phyloP scores from a whole-genome alignment of 2,329 filamentous ascomycete species.

The Zopfia rhizophila region DNA sequence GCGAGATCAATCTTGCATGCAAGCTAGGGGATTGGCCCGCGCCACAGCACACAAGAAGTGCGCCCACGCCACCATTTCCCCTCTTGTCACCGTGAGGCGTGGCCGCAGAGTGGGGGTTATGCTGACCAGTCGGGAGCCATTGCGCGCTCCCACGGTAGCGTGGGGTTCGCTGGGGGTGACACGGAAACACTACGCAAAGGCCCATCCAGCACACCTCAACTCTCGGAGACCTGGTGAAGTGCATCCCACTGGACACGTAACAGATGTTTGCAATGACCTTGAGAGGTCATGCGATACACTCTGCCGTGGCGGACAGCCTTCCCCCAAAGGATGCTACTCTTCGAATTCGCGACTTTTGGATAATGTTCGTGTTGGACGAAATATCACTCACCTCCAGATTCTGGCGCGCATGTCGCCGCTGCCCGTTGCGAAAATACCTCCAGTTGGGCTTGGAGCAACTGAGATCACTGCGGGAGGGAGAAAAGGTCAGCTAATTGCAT shows the following conservation, averaged over 20 bases:
- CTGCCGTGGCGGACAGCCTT: no score
- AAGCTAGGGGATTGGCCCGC: slow-evolving; percentile 17
- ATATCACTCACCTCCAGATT: slow-evolving; percentile 80
- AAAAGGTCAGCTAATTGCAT: slow-evolving; percentile 10
- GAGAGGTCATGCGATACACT: slow-evolving; percentile 12
- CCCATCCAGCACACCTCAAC: slow-evolving; percentile 14
- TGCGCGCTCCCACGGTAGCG: slow-evolving; percentile 15
- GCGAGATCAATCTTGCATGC: slow-evolving; percentile 23
- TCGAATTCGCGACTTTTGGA: not conserved
- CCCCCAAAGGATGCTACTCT: no score
- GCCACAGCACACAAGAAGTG: slow-evolving; percentile 9
- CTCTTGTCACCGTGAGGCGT: not conserved
- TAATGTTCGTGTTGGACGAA: slow-evolving; percentile 2
- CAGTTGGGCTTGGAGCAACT: slow-evolving; percentile 90
- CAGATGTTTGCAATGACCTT: slow-evolving; percentile 14
- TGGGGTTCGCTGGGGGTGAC: slow-evolving; percentile 23
- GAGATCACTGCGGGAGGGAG: slow-evolving; percentile 76
- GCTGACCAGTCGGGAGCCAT: no score
- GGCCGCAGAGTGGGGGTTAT: no score
- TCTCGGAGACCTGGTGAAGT: not conserved
- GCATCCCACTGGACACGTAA: slow-evolving; percentile 8
- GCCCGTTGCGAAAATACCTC: slow-evolving; percentile 91
- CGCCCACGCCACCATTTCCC: slow-evolving; percentile 9
- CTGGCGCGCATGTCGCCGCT: slow-evolving; percentile 97
- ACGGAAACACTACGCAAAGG: slow-evolving; percentile 15